Conservation (phyloP, 345 rosid genomes). For the Raphanus sativus region DNA sequence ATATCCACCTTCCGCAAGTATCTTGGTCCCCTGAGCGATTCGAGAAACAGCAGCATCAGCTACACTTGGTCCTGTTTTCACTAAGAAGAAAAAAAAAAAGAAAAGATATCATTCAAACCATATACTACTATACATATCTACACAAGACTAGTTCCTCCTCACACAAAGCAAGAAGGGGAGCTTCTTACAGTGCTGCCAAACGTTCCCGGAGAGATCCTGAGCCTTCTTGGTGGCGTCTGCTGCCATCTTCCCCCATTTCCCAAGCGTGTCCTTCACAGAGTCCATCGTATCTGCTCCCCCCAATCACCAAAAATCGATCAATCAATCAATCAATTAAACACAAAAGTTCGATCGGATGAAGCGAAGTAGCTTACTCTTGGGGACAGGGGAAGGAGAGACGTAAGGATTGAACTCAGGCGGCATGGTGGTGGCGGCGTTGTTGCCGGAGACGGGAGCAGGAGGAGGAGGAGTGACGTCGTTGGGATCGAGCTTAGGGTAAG, state of each 20-base stretch:
- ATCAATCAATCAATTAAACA: constrained; percentile 21
- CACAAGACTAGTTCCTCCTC: neutral
- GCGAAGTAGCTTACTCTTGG: constrained; percentile 49
- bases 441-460: constrained; percentile 50
- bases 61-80: constrained; percentile 92
- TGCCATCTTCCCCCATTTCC: constrained; percentile 91
- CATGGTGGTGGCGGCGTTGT: constrained; percentile 68
- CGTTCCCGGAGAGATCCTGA: constrained; percentile 86
- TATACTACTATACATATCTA: too few relatives aligned
- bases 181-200: constrained; percentile 85
- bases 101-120: neutral
- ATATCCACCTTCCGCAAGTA: constrained; percentile 95
- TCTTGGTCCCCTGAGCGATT: constrained; percentile 88
- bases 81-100: constrained; percentile 35
- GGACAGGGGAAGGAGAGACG: constrained; percentile 57
- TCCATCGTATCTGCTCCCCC: constrained; percentile 65
- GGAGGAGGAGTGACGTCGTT: constrained; percentile 70
- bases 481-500: constrained; percentile 86
- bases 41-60: constrained; percentile 90
- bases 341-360: constrained; percentile 1
- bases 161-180: neutral
- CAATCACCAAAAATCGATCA: neutral
- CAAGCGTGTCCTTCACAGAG: constrained; percentile 73
- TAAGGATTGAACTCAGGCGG: constrained; percentile 85
- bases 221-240: constrained; percentile 90